phyloP scores from a whole-genome alignment of 2,329 filamentous ascomycete genomes.

The Hypoxylon sp. region DNA sequence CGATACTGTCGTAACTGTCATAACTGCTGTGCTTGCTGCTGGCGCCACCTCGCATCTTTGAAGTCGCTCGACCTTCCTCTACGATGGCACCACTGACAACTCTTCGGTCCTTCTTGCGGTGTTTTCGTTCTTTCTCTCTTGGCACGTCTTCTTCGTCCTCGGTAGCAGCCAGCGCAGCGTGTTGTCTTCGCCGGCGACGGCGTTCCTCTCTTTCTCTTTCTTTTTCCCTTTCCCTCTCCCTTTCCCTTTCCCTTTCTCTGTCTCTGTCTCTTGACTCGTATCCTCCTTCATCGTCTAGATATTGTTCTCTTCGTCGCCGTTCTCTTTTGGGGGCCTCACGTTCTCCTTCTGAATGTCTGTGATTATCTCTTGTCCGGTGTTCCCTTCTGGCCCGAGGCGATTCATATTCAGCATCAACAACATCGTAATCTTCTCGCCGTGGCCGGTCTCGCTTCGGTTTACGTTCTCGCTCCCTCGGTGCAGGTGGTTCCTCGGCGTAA shows the following conservation, averaged over 20 bases:
- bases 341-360: slow-evolving; percentile 40
- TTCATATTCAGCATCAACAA: slow-evolving; percentile 35
- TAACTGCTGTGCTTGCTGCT: slow-evolving; percentile 52
- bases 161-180: slow-evolving; percentile 22
- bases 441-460: slow-evolving; percentile 48
- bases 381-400: slow-evolving; percentile 34
- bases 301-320: slow-evolving; percentile 25
- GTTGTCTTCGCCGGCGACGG: slow-evolving; percentile 29
- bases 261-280: slow-evolving; percentile 32
- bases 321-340: slow-evolving; percentile 33
- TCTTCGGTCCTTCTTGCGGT: slow-evolving; percentile 57
- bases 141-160: slow-evolving; percentile 33
- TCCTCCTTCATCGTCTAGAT: slow-evolving; percentile 31
- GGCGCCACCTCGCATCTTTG: slow-evolving; percentile 54
- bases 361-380: slow-evolving; percentile 32
- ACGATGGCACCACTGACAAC: slow-evolving; percentile 75
- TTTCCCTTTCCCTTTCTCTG: no score
- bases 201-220: no score
- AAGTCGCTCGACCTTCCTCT: slow-evolving; percentile 68
- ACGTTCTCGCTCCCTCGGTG: slow-evolving; percentile 55
- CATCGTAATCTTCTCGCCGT: slow-evolving; percentile 37
- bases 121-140: slow-evolving; percentile 42
- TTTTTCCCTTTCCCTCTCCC: no score
- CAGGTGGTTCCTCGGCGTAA: slow-evolving; percentile 49
- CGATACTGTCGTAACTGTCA: slow-evolving; percentile 59